Base-by-base conservation (phyloP, 2,329 filamentous ascomycete genomes). In the Ophiostoma sp. region DNA sequence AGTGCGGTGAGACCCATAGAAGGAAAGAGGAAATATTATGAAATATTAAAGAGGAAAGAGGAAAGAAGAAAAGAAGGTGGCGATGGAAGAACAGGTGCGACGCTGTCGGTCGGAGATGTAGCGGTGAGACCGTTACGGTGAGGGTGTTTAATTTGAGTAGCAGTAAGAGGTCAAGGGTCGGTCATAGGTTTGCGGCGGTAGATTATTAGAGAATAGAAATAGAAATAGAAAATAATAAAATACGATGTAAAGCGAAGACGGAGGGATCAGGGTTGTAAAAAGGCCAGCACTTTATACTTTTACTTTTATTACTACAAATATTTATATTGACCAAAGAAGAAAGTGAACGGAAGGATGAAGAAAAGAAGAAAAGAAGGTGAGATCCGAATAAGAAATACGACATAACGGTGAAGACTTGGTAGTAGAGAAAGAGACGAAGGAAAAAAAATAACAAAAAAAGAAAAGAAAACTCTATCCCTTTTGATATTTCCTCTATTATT, bases 121-220 rank as follows among this genome's bases (percentile, higher is more conserved):
- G 62, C 62, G 62, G 62, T 65, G 62, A 65, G 62, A 27, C 33
- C 62, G 62, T 36, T 39, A 65, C 62, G 62, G 35, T 36, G 33
- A 65, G 33, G 31, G 60, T 20, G 11, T 41, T 41, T 41, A 41
- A 41, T 41, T 41, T 13, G 39, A 7, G 39, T 31, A 31, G 27
- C 1, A 31, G 27, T 31, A 31, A 1, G 27, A 31, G 27, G 27
- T 31, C 27, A 60, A 27, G 20, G 33, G 17, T 11, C 17, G 23
- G 60, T 20, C 33, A 33, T 33, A 20, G 31, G 27, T 13, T 20
- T 36, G 31, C 44, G 44, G 11, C 17, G 41, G 41, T 17, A 44
- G 41, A 20, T 44, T 44, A 44, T 17, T 44, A 44, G 41, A 17
- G 13, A 44, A 44, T 0, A 44, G 15, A 44, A 17, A 44, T 17